A percentile compares a stretch with the other conserved stretches of the same genome.
Conservation (phyloP, 2,329 filamentous ascomycete species). For the Anthostomella pinea region DNA sequence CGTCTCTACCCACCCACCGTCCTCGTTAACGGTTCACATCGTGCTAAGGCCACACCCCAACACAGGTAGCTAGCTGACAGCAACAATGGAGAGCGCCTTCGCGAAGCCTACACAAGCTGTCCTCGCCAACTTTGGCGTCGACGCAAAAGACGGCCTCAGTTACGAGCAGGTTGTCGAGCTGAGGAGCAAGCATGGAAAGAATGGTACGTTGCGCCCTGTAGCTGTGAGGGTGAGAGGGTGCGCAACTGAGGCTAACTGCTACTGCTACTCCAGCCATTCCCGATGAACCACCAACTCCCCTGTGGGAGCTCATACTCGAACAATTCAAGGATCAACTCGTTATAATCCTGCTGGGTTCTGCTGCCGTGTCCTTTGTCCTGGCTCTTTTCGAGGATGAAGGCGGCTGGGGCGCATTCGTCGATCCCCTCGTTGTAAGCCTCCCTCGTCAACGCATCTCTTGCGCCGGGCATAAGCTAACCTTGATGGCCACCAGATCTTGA, state of each 20-base stretch:
- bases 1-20: slow-evolving; percentile 11
- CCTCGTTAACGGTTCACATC: slow-evolving; percentile 11
- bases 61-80: slow-evolving; percentile 13
- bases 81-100: slow-evolving; percentile 62
- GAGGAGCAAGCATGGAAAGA: slow-evolving; percentile 61
- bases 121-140: slow-evolving; percentile 56
- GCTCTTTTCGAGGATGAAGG: slow-evolving; percentile 91
- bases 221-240: too few species aligned
- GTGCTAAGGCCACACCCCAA: slow-evolving; percentile 20
- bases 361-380: slow-evolving; percentile 87
- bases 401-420: slow-evolving; percentile 96
- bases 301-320: slow-evolving; percentile 96
- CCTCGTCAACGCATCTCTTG: slow-evolving; percentile 4
- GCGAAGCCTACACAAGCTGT: slow-evolving; percentile 56
- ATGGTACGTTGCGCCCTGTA: slow-evolving; percentile 48
- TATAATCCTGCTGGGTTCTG: slow-evolving; percentile 88
- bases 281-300: slow-evolving; percentile 90
- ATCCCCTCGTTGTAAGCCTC: slow-evolving; percentile 81
- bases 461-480: slow-evolving; percentile 16
- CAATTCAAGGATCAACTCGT: slow-evolving; percentile 99
- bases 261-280: slow-evolving; percentile 48
- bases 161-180: slow-evolving; percentile 56
- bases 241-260: slow-evolving; percentile 12
- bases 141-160: slow-evolving; percentile 53
- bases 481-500: slow-evolving; percentile 69